phyloP scores from a whole-genome alignment of 2,329 filamentous ascomycete genomes.

The Aureobasidium sp. region DNA sequence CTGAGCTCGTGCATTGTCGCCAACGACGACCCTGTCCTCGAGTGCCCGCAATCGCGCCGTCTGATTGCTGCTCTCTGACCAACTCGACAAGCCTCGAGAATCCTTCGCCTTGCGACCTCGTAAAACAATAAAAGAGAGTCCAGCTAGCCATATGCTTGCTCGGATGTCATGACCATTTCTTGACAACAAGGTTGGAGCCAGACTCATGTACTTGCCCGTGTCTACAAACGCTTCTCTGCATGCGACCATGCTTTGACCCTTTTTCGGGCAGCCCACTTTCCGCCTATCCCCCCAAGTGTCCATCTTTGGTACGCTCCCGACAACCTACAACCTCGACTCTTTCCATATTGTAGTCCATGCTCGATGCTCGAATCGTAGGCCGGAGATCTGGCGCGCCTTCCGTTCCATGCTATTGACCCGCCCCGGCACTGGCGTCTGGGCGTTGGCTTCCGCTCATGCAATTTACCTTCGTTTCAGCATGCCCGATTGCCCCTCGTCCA shows the following conservation, averaged over 20 bases:
- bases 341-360: neutral
- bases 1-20: neutral
- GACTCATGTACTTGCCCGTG: neutral
- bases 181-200: neutral
- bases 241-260: neutral
- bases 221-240: neutral
- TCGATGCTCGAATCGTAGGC: neutral
- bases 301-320: constrained; percentile 6
- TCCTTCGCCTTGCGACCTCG: neutral
- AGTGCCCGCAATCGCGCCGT: neutral
- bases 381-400: constrained; percentile 2
- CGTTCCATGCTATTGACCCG: constrained; percentile 3
- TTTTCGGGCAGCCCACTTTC: neutral
- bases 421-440: neutral
- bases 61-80: neutral
- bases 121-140: neutral
- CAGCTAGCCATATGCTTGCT: neutral
- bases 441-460: neutral
- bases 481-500: neutral
- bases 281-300: neutral
- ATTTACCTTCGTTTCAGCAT: constrained; percentile 11
- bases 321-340: neutral
- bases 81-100: neutral
- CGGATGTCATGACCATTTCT: neutral
- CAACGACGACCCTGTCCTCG: neutral